These are phyloP conservation scores for Kalanchoe fedtschenkoi DNA, from an alignment of 164 flowering plant genomes.

Conservation along the genomic window DNA sequence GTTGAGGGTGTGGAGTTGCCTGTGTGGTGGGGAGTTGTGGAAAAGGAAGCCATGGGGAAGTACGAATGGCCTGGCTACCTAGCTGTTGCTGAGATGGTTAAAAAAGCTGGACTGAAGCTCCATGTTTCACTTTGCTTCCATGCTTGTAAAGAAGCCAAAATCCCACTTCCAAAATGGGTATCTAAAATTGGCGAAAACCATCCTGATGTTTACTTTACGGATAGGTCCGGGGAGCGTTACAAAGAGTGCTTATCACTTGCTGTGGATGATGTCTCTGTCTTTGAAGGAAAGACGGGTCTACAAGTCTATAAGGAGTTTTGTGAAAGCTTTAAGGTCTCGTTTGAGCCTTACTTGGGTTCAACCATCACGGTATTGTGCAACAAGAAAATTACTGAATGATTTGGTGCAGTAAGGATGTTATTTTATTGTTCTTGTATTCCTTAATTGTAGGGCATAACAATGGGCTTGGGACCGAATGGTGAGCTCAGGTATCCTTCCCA, in stretches of 20 bases:
- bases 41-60: constrained; percentile 63
- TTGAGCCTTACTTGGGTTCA: constrained; percentile 55
- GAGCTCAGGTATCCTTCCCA: constrained; percentile 86
- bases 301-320: constrained; percentile 58
- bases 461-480: constrained; percentile 88
- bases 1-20: constrained; percentile 93
- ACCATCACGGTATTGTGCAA: constrained; percentile 54
- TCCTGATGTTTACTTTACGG: constrained; percentile 51
- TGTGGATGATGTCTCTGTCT: constrained; percentile 69
- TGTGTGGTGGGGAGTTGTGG: constrained; percentile 88
- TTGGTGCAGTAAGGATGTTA: too few species aligned
- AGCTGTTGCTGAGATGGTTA: constrained; percentile 68
- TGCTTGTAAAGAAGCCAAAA: constrained; percentile 29
- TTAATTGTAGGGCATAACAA: constrained; percentile 49
- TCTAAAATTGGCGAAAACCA: constrained; percentile 46
- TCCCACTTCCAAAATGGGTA: constrained; percentile 77
- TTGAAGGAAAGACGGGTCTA: constrained; percentile 65
- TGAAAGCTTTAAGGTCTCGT: constrained; percentile 65
- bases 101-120: constrained; percentile 65
- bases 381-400: background rate
- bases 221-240: constrained; percentile 46
- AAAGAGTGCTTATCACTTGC: constrained; percentile 62
- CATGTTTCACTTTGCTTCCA: constrained; percentile 77
- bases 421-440: background rate
- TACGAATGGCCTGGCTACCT: constrained; percentile 79